Evolutionary conservation across 345 rosid species (phyloP).

Genomic region (Capsella bursapastoris): DNA sequence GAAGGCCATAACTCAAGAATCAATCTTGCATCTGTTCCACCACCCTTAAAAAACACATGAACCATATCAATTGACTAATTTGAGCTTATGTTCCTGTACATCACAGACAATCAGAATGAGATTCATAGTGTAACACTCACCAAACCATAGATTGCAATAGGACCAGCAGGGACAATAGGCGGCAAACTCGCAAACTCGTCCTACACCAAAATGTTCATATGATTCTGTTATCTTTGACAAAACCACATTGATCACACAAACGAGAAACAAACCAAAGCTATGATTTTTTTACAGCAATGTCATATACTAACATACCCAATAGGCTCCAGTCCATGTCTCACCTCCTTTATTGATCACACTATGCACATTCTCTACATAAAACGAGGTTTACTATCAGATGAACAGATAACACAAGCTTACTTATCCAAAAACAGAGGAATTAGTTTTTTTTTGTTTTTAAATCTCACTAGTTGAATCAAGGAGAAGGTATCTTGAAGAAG

Average conservation of each 20-base stretch:
- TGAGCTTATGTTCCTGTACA: background rate
- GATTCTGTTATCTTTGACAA: background rate
- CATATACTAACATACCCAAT: slow-evolving; percentile 62
- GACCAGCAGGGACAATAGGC: slow-evolving; percentile 70
- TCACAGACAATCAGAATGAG: background rate
- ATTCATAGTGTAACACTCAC: slow-evolving; percentile 42
- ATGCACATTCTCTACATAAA: slow-evolving; percentile 70
- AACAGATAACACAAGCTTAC: background rate
- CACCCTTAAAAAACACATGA: slow-evolving; percentile 57
- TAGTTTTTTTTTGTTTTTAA: background rate
- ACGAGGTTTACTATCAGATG: slow-evolving; percentile 9
- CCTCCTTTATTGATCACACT: slow-evolving; percentile 69
- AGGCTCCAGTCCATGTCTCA: slow-evolving; percentile 71
- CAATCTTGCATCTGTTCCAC: slow-evolving; percentile 90
- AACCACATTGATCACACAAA: background rate
- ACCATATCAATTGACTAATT: background rate
- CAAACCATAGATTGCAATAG: slow-evolving; percentile 81
- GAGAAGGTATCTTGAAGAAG: slow-evolving; percentile 66
- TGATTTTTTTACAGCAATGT: background rate
- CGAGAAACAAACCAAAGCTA: background rate
- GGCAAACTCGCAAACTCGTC: slow-evolving; percentile 85
- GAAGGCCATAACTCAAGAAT: slow-evolving; percentile 85
- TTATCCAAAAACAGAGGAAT: background rate
- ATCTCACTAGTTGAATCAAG: slow-evolving; percentile 74
- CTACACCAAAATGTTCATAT: slow-evolving; percentile 45